Base-by-base conservation (phyloP, 192 early-diverging fungal species). In the Bifiguratus adelaidae region DNA sequence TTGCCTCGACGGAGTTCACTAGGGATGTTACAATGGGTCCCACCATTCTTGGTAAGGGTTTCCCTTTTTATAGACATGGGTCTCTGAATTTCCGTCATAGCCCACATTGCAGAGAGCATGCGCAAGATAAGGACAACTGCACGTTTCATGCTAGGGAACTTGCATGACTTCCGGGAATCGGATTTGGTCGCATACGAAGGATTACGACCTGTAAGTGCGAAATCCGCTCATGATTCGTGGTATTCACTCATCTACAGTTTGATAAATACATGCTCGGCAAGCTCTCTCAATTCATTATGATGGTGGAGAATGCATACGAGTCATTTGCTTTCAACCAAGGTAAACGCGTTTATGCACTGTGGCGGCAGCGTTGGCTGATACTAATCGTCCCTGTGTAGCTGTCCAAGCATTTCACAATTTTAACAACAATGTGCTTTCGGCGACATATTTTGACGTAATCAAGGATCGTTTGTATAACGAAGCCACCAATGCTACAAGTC, bases 361-460 rank as follows among this genome's bases (percentile, higher is more conserved):
- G 32, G 11, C 11, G n/a, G n/a, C n/a, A n/a, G n/a, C n/a, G n/a
- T n/a, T n/a, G n/a, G n/a, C n/a, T n/a, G n/a, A n/a, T n/a, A n/a
- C n/a, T n/a, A n/a, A n/a, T n/a, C n/a, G 8, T n/a, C 32, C n/a
- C 41, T 35, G 13, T 13, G 16, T 55, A 72, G 83, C 74, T 11
- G 68, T 77, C 24, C 80, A 79, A 44, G 50, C 68, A 19, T 56
- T 85, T 15, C 80, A 80, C 51, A 71, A 73, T 47, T 83, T 89
- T 45, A 78, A 77, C 45, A 82, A 72, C 44, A 63, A 63, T 5
- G 57, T 65, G 5, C 61, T 86, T 8, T 89, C 86, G 16, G 74
- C 83, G 3, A 82, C 86, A 46, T 89, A 89, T 62, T 78, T 86
- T 72, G 84, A 89, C 41, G 67, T 82, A 3, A 73, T 83, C 57